phyloP scores from a whole-genome alignment of 2,329 filamentous ascomycete species.

The Hypomyces rosellus region DNA sequence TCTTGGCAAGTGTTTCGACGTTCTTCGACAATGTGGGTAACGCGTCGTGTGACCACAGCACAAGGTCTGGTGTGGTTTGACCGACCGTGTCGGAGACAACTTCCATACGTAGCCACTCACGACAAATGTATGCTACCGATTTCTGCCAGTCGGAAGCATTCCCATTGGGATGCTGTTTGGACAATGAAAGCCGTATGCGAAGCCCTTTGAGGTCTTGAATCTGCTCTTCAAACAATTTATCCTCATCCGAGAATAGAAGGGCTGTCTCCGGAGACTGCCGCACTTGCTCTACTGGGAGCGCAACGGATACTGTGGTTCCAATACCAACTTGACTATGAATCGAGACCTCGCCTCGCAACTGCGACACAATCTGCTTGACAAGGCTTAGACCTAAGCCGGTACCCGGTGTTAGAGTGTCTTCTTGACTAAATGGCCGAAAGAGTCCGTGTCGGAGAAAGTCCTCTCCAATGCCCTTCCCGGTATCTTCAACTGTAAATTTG shows the following conservation, averaged over 20 bases:
- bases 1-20: slow-evolving; percentile 3
- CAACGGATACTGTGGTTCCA: slow-evolving; percentile 24
- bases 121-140: slow-evolving; percentile 23
- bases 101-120: slow-evolving; percentile 27
- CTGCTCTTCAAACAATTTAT: slow-evolving; percentile 23
- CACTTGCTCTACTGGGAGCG: slow-evolving; percentile 3
- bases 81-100: slow-evolving; percentile 15
- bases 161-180: neutral
- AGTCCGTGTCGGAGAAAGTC: slow-evolving; percentile 55
- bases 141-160: slow-evolving; percentile 6
- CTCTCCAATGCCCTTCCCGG: slow-evolving; percentile 58
- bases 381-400: slow-evolving; percentile 61
- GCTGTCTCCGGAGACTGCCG: neutral
- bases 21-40: slow-evolving; percentile 5
- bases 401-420: slow-evolving; percentile 53
- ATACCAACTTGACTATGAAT: slow-evolving; percentile 40
- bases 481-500: slow-evolving; percentile 50
- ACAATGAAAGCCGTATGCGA: slow-evolving; percentile 21
- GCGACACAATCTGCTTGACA: slow-evolving; percentile 52
- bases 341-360: slow-evolving; percentile 52
- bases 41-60: slow-evolving; percentile 19
- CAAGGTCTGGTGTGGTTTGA: slow-evolving; percentile 18
- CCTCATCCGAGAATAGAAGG: slow-evolving; percentile 10
- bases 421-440: slow-evolving; percentile 60
- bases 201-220: slow-evolving; percentile 25